These are phyloP conservation scores for Lentinula edodes DNA, from an alignment of 768 basidiomycete genomes.

Conservation along the genomic window DNA sequence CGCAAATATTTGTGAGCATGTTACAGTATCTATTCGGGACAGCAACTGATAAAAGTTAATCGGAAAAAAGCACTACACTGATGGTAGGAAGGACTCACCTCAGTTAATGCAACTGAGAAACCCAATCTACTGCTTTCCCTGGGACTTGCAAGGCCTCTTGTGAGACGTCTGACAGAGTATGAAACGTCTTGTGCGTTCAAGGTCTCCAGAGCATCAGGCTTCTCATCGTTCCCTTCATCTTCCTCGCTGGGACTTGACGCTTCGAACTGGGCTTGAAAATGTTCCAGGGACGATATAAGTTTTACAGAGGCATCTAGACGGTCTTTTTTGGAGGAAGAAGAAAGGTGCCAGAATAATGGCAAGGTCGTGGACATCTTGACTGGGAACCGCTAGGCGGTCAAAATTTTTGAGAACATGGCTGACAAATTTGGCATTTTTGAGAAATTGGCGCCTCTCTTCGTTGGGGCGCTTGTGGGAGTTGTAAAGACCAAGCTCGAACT, in stretches of 20 bases:
- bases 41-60: conserved; percentile 52
- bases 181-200: conserved; percentile 88
- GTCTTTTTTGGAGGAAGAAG: conserved; percentile 72
- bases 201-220: conserved; percentile 48
- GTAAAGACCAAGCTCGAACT: too few relatives aligned
- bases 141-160: conserved; percentile 86
- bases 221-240: conserved; percentile 38
- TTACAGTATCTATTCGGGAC: conserved; percentile 70
- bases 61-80: background rate
- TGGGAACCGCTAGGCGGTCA: background rate
- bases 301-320: conserved; percentile 83
- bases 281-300: conserved; percentile 74
- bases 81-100: conserved; percentile 47
- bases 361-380: conserved; percentile 75
- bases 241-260: conserved; percentile 43
- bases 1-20: conserved; percentile 70
- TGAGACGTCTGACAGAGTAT: conserved; percentile 83
- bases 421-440: background rate
- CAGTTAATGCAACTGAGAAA: conserved; percentile 93
- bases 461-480: background rate
- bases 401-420: background rate
- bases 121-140: conserved; percentile 91
- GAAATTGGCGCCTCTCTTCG: background rate
- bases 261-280: conserved; percentile 68
- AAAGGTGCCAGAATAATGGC: conserved; percentile 91